Percentiles rank a stretch among this genome's conserved stretches.
Conservation (phyloP, 495 filamentous ascomycete genomes). For the Penicillium simplicissimum region DNA sequence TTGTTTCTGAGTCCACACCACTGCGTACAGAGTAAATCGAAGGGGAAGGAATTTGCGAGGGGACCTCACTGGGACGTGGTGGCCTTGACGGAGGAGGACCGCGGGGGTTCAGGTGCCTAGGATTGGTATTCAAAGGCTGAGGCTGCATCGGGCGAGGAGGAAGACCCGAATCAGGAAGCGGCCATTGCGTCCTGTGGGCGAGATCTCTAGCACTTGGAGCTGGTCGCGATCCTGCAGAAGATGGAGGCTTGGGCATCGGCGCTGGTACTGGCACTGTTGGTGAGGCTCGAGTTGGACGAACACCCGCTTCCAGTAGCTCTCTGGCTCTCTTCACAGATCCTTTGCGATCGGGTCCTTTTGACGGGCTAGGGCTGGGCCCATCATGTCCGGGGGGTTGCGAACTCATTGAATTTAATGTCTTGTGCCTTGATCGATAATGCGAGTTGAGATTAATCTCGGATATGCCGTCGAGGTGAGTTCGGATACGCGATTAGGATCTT, state of each 20-base stretch:
- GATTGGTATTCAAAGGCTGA: conserved; percentile 27
- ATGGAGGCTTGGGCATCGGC: conserved; percentile 11
- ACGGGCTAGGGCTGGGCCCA: conserved; percentile 8
- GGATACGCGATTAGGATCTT: not conserved
- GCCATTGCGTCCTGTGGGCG: conserved; percentile 36
- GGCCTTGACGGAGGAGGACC: conserved; percentile 67
- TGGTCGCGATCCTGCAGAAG: not conserved
- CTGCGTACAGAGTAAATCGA: conserved; percentile 50
- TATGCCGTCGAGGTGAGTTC: not conserved
- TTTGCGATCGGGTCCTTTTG: conserved; percentile 26
- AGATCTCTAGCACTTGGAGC: conserved; percentile 29
- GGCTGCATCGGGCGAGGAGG: conserved; percentile 34
- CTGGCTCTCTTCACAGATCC: conserved; percentile 52
- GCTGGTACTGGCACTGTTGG: conserved; percentile 29
- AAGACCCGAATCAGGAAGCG: conserved; percentile 43
- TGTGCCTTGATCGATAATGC: not conserved
- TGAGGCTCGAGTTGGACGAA: conserved; percentile 37
- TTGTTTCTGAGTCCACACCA: conserved; percentile 52
- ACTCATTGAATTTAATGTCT: conserved; percentile 18
- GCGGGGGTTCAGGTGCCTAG: conserved; percentile 47
- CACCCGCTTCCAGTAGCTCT: conserved; percentile 54
- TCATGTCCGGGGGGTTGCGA: conserved; percentile 4
- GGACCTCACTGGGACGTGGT: conserved; percentile 52
- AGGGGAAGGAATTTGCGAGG: conserved; percentile 34
- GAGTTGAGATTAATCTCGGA: conserved; percentile 2